Evolutionary conservation across 352 stramenopile species (phyloP), one percentile per base, ranked within the genome.

Genomic region (Plasmopara viticola): DNA sequence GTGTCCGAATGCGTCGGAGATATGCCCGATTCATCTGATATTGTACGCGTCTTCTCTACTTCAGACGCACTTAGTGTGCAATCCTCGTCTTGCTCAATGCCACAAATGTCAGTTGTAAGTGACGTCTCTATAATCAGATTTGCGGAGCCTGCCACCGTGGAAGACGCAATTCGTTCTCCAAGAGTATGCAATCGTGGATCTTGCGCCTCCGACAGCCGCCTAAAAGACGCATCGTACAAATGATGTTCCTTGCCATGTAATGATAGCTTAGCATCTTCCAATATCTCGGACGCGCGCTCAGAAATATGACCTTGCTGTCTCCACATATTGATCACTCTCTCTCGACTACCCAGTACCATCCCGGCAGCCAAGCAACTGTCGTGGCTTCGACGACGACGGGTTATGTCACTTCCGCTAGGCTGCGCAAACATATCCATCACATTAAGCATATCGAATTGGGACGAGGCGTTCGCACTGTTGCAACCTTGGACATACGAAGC

Each of bases 161-260:
- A 51, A 0, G 48, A 66, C 48, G 57, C 66, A 13, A 90, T 71
- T 44, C 82, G 74, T 53, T 89, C 75, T 34, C 78, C 70, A 12
- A 89, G 58, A 9, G 69, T 78, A 59, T 86, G 81, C 9, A 89
- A 70, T 48, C 80, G 64, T 14, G 76, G 70, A 43, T 91, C 77
- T 30, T 87, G 76, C 9, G 78, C 74, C 33, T 83, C 72, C 13
- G 81, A 91, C 33, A 89, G 60, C 14, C 81, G 63, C 5, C 68
- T 62, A 30, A 76, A 44, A 6, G 79, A 87, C n/a, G 74, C 54
- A 40, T 71, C 56, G 52, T 91, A 90, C 40, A 94, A 50, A 35
- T 94, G 88, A 44, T 87, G 84, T 62, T 94, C 83, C 42, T 91
- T 85, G 29, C 83, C 83, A 46, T 90, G 78, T 30, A 88, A 57